Base-by-base conservation (phyloP, 2,329 filamentous ascomycete genomes). In the Onygenales sp. region DNA sequence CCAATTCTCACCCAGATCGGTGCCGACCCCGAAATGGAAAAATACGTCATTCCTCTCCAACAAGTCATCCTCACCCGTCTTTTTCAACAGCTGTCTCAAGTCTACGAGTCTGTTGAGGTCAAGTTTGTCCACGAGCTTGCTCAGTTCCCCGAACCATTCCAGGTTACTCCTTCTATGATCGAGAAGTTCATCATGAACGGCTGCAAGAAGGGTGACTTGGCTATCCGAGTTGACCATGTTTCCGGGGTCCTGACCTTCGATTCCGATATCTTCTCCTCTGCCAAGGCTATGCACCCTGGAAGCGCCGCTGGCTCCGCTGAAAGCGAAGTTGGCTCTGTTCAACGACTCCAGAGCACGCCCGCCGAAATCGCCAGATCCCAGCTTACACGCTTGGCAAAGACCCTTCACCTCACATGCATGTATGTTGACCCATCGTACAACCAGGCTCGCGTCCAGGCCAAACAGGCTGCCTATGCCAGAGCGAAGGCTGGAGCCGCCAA, bases 131-230 rank as follows among this genome's bases (percentile, higher is more conserved):
- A 95, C 70, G 85, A 88, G 65, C 86, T 98, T 52, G 93, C 93
- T 58, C 82, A 93, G 67, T 98, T 98, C 80, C 93, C 93, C 8
- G 91, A 95, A 69, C 89, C 93, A 43, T 97, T 94, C 81, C 87
- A 96, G 74, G 90, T 97, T 61, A 87, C 82, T 59, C 85, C 87
- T 52, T 84, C 86, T 60, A 95, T 89, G 57, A 94, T 98, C 61
- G 93, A 98, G 79, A 98, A 97, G 77, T 98, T 98, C 79, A 97
- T 98, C 79, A 98, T 98, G 93, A 98, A 98, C 73, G 93, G 93
- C 59, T 97, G 95, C 82, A 98, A 98, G 84, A 98, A 98, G 82
- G 93, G 93, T 54, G 93, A 98, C 64, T 81, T 98, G 45, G 87
- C 93, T 52, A 94, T 98, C 64, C 90, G 93, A 57, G 89, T 97